Evolutionary conservation across 192 early-diverging fungal genomes (phyloP), one percentile per base, ranked within the genome.

Genomic region (Geranomyces michiganensis): DNA sequence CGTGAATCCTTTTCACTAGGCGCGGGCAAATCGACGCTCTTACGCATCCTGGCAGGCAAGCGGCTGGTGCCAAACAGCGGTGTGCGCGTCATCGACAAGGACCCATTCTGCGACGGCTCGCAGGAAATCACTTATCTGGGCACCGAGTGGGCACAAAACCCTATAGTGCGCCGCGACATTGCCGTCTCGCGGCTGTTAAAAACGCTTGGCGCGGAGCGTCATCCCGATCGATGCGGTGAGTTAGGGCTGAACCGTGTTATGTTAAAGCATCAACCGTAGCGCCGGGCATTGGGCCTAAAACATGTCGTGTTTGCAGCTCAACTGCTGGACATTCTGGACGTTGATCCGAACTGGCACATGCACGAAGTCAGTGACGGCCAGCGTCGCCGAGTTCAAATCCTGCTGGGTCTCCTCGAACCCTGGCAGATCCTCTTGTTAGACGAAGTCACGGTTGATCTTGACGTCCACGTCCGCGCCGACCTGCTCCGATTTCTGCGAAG

Each of bases 401-500:
- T 93, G 1, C 82, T 93, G 51, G 92, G 92, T 4, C 65, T 92
- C 24, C 65, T 92, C 66, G 79, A 85, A 27, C 90, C 80, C 2
- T 70, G 68, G 88, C 76, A 85, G 10, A 59, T 93, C 1, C 73
- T 93, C 8, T 73, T 93, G 30, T 66, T 93, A 27, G 92, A 93
- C 71, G 92, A 93, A 74, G 91, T 93, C 22, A 93, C 91, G 0
- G 89, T 91, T 12, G 92, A 93, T 78, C 75, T 93, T 26, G 92
- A 93, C 79, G 88, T 92, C 4, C 76, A 92, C 14, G 91, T 91
- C n/a, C 79, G 92, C 32, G 59, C 77, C 7, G 85, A 91, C 72
- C 80, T 93, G 44, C 72, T 93, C 14, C 55, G 78, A 13, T 92
- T 89, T 70, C 70, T 93, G n/a, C 80, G 80, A 46, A 58, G 75